Evolutionary conservation across 192 early-diverging fungal genomes (phyloP).

Genomic region (Backusella macrospora): DNA sequence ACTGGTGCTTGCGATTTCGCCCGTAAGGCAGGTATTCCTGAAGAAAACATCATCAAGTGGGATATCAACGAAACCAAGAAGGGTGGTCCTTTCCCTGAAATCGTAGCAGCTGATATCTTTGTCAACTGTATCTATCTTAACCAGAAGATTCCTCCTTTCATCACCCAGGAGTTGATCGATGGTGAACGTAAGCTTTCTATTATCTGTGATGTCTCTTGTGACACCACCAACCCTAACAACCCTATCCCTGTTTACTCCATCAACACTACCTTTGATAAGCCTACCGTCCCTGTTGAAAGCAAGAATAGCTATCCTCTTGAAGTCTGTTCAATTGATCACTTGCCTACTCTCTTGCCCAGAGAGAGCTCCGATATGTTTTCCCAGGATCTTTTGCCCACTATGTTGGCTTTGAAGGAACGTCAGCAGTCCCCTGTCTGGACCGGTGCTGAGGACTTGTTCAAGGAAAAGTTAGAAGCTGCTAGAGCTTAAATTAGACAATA

Average conservation of each 20-base stretch:
- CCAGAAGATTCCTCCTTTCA: conserved; percentile 90
- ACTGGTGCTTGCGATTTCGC: conserved; percentile 86
- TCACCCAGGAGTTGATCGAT: conserved; percentile 82
- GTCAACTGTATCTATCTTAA: conserved; percentile 99
- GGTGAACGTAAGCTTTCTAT: conserved; percentile 73
- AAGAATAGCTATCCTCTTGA: conserved; percentile 74
- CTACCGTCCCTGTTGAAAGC: conserved; percentile 71
- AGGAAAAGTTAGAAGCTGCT: conserved; percentile 71
- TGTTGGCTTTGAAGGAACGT: conserved; percentile 73
- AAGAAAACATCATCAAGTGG: conserved; percentile 90
- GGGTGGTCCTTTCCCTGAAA: conserved; percentile 93
- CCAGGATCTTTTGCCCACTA: conserved; percentile 80
- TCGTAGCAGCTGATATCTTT: conserved; percentile 88
- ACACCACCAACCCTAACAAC: conserved; percentile 97
- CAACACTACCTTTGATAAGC: conserved; percentile 94
- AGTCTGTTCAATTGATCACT: conserved; percentile 95
- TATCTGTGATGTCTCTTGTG: conserved; percentile 93
- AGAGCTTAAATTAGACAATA: conserved; percentile 22
- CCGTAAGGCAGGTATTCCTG: conserved; percentile 79
- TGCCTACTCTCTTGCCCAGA: conserved; percentile 92
- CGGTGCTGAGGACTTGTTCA: conserved; percentile 82
- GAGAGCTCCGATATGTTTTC: conserved; percentile 91
- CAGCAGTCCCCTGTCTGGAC: conserved; percentile 74
- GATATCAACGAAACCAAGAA: conserved; percentile 91
- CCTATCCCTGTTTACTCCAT: conserved; percentile 93